Base-by-base conservation (phyloP, 129 eudicot genomes). In the Smallanthus sonchifolius region DNA sequence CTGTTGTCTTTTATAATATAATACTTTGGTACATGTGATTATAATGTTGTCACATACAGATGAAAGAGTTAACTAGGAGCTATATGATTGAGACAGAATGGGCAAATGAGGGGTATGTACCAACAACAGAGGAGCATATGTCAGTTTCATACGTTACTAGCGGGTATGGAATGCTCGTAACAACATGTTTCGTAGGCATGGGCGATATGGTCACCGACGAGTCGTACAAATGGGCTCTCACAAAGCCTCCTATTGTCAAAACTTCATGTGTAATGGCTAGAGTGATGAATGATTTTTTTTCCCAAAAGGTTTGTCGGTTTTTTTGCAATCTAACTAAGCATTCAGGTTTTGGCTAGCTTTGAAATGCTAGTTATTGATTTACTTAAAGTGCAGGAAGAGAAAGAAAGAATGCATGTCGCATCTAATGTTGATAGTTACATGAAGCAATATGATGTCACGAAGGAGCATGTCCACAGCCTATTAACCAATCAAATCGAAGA, bases 341-440 rank as follows among this genome's bases (percentile, higher is more conserved):
- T n/a, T n/a, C n/a, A n/a, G n/a, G n/a, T n/a, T n/a, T n/a, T n/a
- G n/a, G n/a, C n/a, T n/a, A n/a, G n/a, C n/a, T n/a, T n/a, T n/a
- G n/a, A n/a, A n/a, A n/a, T n/a, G n/a, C n/a, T n/a, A 42, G 3
- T 5, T 30, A 40, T 2, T 7, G 7, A 65, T 47, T 3, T 49
- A 17, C 2, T 2, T 5, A 65, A 16, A 16, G 6, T 65, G 40
- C 28, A 84, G 81, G 63, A 72, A 6, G 85, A 84, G 67, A 62
- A 72, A 70, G 70, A 74, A 44, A 80, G 83, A 68, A 77, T 49
- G 7, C 85, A 84, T 35, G 75, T 74, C 4, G 81, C 83, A 0
- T 77, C 85, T 0, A 61, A 54, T 0, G 78, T 84, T 2, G 88
- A 84, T 7, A 77, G 79, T 65, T 84, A 73, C 75, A 81, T 64